Evolutionary conservation across 768 basidiomycete species (phyloP).

Genomic region (Filobasidium wieringae): DNA sequence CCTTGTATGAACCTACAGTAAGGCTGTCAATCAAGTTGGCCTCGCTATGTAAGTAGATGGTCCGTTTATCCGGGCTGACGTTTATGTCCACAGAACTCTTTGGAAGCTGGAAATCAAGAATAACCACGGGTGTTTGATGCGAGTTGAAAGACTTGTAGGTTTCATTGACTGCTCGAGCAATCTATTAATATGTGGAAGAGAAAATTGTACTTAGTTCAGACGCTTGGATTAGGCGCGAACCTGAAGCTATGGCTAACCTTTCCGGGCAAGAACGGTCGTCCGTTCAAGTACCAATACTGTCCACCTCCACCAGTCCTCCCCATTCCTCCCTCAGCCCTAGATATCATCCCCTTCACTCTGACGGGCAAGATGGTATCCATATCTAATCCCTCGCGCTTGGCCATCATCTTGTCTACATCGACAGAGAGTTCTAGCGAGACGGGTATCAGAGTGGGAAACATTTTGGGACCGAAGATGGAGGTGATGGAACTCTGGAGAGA

Average conservation of each 20-base stretch:
- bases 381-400: constrained; percentile 42
- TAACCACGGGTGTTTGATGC: constrained; percentile 63
- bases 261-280: constrained; percentile 65
- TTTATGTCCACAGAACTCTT: constrained; percentile 65
- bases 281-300: constrained; percentile 88
- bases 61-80: constrained; percentile 93
- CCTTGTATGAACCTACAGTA: constrained; percentile 47
- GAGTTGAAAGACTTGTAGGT: constrained; percentile 72
- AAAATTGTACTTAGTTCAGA: not conserved
- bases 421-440: constrained; percentile 61
- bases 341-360: constrained; percentile 63
- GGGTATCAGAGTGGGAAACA: constrained; percentile 60
- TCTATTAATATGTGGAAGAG: constrained; percentile 39
- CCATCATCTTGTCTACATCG: constrained; percentile 50
- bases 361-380: constrained; percentile 39
- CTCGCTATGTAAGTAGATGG: constrained; percentile 82
- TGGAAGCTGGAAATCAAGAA: constrained; percentile 73
- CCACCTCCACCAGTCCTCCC: constrained; percentile 70
- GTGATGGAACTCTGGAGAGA: constrained; percentile 55
- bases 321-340: constrained; percentile 61
- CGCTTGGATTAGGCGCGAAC: not conserved
- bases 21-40: constrained; percentile 61
- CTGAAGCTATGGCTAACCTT: too few species aligned
- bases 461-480: constrained; percentile 73
- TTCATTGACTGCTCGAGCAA: constrained; percentile 84